Conservation (phyloP, 106 monocot species). For the Agapanthus africanus region DNA sequence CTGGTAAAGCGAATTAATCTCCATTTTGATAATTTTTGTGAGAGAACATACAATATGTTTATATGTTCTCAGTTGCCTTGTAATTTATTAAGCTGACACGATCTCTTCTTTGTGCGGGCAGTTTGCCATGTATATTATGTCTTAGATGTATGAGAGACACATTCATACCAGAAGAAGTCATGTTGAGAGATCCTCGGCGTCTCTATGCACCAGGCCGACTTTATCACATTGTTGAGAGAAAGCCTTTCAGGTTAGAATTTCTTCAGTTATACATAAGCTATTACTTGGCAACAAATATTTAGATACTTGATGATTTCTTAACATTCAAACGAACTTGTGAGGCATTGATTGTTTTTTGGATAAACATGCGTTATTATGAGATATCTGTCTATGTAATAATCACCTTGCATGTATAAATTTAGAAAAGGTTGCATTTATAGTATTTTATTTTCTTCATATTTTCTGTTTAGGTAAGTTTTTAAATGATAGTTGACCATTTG, state of each 20-base stretch:
- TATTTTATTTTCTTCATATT: too few relatives aligned
- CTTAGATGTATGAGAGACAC: conserved; percentile 78
- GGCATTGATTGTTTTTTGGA: too few relatives aligned
- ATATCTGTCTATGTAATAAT: too few relatives aligned
- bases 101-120: conserved; percentile 20
- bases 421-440: too few relatives aligned
- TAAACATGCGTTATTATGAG: too few relatives aligned
- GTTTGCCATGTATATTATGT: conserved; percentile 81
- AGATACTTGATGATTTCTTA: too few relatives aligned
- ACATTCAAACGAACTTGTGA: too few relatives aligned
- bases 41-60: neutral
- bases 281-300: too few relatives aligned
- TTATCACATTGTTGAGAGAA: conserved; percentile 94
- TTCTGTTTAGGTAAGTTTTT: too few relatives aligned
- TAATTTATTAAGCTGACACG: neutral
- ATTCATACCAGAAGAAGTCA: conserved; percentile 58
- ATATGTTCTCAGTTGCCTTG: neutral
- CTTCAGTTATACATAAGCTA: too few relatives aligned
- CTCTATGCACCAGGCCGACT: conserved; percentile 89
- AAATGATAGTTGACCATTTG: neutral
- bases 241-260: conserved; percentile 61
- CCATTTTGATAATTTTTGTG: neutral
- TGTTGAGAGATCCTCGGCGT: conserved; percentile 72
- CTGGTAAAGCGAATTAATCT: conserved; percentile 38
- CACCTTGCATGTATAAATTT: too few relatives aligned